Evolutionary conservation across 208 protist genomes (phyloP).

Genomic region (Leishmania mexicana): DNA sequence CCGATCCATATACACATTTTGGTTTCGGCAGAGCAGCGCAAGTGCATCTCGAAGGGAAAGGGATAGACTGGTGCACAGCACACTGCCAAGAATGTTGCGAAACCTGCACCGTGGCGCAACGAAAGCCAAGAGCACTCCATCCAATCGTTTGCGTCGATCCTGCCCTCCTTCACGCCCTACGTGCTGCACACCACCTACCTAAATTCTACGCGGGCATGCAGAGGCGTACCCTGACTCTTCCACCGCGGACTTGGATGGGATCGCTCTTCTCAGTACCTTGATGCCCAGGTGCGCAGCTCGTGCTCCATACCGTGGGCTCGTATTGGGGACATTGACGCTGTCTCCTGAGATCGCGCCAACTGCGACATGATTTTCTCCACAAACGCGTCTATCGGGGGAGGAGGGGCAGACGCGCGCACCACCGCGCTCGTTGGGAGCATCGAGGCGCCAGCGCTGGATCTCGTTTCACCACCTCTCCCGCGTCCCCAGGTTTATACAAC

Average conservation of each 20-base stretch:
- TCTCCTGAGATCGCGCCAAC: slow-evolving; percentile 4
- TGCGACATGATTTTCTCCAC: slow-evolving; percentile 7
- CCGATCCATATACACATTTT: slow-evolving; percentile 3
- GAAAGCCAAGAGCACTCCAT: not conserved
- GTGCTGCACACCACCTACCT: slow-evolving; percentile 19
- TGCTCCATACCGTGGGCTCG: not conserved
- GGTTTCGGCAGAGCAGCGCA: slow-evolving; percentile 1
- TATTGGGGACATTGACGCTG: not conserved
- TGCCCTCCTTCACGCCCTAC: slow-evolving; percentile 2
- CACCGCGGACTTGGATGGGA: slow-evolving; percentile 5
- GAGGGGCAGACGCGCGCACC: not conserved
- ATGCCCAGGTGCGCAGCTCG: not conserved
- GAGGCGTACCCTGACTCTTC: not conserved
- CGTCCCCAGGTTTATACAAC: too few relatives aligned
- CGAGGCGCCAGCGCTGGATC: too few relatives aligned
- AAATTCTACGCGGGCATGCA: slow-evolving; percentile 5
- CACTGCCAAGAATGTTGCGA: slow-evolving; percentile 25
- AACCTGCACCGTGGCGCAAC: not conserved
- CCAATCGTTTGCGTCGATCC: slow-evolving; percentile 3
- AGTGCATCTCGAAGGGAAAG: slow-evolving; percentile 3
- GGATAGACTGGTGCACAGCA: slow-evolving; percentile 9
- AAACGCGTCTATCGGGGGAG: slow-evolving; percentile 1
- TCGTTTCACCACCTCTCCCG: too few relatives aligned
- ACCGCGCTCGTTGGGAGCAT: too few relatives aligned
- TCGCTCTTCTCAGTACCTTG: not conserved